These are phyloP conservation scores for Hortiboletus campestris DNA, from an alignment of 768 basidiomycete genomes.

Conservation along the genomic window DNA sequence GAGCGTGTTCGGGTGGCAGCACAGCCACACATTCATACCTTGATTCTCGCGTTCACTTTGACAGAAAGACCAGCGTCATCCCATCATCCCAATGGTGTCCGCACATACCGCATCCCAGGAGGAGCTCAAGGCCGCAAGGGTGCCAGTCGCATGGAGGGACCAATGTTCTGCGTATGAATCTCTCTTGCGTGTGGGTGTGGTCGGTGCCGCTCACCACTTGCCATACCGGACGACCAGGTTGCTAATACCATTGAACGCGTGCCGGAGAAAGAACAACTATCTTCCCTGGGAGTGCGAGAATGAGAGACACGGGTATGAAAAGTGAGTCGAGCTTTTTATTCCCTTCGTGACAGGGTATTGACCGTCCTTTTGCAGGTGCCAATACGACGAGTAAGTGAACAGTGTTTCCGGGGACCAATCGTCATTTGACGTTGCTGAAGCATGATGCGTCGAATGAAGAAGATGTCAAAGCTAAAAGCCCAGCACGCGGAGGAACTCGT, in stretches of 20 bases:
- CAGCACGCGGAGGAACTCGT: slow-evolving; percentile 41
- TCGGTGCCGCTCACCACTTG: not conserved
- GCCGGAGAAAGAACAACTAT: slow-evolving; percentile 74
- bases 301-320: slow-evolving; percentile 82
- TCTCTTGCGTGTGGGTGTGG: not conserved
- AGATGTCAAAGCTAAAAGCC: slow-evolving; percentile 69
- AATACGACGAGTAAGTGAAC: slow-evolving; percentile 85
- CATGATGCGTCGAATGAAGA: slow-evolving; percentile 86
- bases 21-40: slow-evolving; percentile 19
- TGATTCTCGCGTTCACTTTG: not conserved
- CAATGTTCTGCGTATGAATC: slow-evolving; percentile 82
- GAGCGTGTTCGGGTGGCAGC: not conserved
- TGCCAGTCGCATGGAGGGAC: slow-evolving; percentile 86
- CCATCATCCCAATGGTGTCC: slow-evolving; percentile 53
- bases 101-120: slow-evolving; percentile 79
- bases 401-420: not conserved
- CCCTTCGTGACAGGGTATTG: slow-evolving; percentile 1
- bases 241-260: slow-evolving; percentile 83
- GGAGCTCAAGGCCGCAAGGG: slow-evolving; percentile 70
- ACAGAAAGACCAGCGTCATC: not conserved
- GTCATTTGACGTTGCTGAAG: slow-evolving; percentile 37
- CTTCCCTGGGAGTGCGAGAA: slow-evolving; percentile 94
- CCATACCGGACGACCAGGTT: slow-evolving; percentile 45
- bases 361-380: slow-evolving; percentile 56
- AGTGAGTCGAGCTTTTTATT: slow-evolving; percentile 45